Percentiles rank a stretch among this genome's conserved stretches.
Evolutionary conservation across 208 protist genomes (phyloP).

Genomic region (Acanthamoeba triangularis): DNA sequence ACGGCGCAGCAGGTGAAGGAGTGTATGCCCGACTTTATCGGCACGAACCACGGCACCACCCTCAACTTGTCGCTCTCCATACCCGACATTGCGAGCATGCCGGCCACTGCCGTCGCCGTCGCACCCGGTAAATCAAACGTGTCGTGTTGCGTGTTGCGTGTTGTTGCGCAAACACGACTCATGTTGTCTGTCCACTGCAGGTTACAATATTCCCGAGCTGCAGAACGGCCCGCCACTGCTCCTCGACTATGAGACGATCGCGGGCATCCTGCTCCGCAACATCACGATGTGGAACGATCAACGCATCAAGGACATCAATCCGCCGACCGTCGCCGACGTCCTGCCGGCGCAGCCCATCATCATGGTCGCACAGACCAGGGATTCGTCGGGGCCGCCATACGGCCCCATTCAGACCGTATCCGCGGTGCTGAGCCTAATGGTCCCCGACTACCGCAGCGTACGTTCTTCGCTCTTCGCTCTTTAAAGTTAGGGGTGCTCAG

Average conservation of each 20-base stretch:
- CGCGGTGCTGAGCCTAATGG: neutral
- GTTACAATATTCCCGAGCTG: neutral
- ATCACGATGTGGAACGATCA: conserved; percentile 40
- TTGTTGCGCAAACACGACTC: neutral
- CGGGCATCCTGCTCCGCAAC: neutral
- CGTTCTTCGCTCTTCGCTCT: neutral
- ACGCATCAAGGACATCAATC: conserved; percentile 3
- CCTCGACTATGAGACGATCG: neutral
- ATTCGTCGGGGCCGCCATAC: neutral
- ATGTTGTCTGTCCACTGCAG: neutral
- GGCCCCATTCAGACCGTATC: neutral
- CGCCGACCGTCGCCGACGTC: neutral
- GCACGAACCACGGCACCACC: neutral
- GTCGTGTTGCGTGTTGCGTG: neutral
- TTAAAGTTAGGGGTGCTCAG: neutral
- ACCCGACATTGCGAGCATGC: neutral
- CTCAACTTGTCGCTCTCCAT: neutral
- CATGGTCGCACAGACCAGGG: neutral
- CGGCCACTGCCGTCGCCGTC: neutral
- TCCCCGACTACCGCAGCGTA: neutral
- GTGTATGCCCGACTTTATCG: neutral
- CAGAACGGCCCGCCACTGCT: neutral
- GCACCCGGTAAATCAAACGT: neutral
- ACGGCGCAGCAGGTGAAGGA: neutral
- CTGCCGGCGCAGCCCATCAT: neutral